Percentiles rank a stretch among this genome's conserved stretches.
Evolutionary conservation across 2,329 filamentous ascomycete genomes (phyloP).

Genomic region (Scorias spongiosa): DNA sequence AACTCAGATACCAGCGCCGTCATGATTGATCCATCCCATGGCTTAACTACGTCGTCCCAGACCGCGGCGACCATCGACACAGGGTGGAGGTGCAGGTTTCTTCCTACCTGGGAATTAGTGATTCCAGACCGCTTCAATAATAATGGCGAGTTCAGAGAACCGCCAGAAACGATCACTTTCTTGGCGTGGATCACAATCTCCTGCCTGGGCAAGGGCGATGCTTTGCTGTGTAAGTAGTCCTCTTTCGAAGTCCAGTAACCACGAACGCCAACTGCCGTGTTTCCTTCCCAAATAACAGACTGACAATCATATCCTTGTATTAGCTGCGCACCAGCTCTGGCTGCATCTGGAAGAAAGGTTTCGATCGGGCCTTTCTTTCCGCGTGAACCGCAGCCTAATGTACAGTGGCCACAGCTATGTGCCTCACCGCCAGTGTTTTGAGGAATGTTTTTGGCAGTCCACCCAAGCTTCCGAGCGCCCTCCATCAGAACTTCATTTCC

Average conservation of each 20-base stretch:
- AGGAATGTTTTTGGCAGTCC: constrained; percentile 51
- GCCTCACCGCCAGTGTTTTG: constrained; percentile 63
- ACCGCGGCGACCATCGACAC: constrained; percentile 40
- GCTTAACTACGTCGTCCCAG: constrained; percentile 54
- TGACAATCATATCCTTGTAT: constrained; percentile 68
- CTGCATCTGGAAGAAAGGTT: constrained; percentile 66
- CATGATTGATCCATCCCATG: constrained; percentile 56
- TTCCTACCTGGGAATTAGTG: constrained; percentile 67
- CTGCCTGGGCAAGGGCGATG: constrained; percentile 37
- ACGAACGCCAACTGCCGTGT: constrained; percentile 44
- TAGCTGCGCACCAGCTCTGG: constrained; percentile 60
- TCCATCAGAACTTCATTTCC: constrained; percentile 59
- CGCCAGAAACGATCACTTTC: constrained; percentile 64
- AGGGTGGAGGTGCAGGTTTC: constrained; percentile 70
- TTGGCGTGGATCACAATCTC: constrained; percentile 61
- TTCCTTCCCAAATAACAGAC: constrained; percentile 51
- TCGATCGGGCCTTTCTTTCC: constrained; percentile 68
- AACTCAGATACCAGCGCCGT: constrained; percentile 64
- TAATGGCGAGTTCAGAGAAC: constrained; percentile 62
- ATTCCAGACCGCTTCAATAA: constrained; percentile 65
- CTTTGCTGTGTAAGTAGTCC: constrained; percentile 41
- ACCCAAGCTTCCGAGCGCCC: constrained; percentile 59
- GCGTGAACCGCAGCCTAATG: constrained; percentile 43
- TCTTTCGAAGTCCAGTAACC: constrained; percentile 66
- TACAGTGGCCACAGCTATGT: constrained; percentile 58